Base-by-base conservation (phyloP, 2,329 filamentous ascomycete species). In the Diaporthe velutina region DNA sequence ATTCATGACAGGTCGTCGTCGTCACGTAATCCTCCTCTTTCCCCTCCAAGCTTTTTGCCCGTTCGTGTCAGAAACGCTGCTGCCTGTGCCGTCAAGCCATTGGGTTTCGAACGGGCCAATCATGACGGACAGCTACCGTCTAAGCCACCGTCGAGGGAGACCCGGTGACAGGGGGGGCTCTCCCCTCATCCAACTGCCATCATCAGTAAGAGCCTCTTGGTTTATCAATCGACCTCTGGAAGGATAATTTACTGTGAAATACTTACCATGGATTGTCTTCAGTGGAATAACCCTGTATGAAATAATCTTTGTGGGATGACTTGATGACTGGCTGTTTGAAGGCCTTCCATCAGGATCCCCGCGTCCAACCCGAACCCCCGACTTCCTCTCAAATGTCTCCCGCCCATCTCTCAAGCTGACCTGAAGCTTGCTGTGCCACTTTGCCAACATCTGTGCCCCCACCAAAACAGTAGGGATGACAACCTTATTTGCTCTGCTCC, bases 401-500 rank as follows among this genome's bases (percentile, higher is more conserved):
- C 28, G 10, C 9, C 38, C 42, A 5, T 48, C 48, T 45, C 12
- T 25, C 3, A 38, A 25, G 33, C 33, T 38, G 22, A 2, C 22
- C 40, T 45, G 30, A n/a, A n/a, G n/a, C 8, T 35, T 30, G 70
- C 57, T 48, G 55, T 57, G 35, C 52, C 42, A 40, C 38, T 58
- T 38, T 50, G 40, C 35, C 60, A 15, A 30, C 38, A 17, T 15
- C 38, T 54, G 10, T 13, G 45, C 15, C 61, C 64, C 73, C 66
- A 48, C 61, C 73, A 7, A 52, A 25, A 52, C 7, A 30, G 13
- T n/a, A 42, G 61, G 54, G 22, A 57, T 38, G 28, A 60, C 68
- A 74, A 55, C 52, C 71, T 71, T 50, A 75, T 75, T 78, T 75
- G 73, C 55, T 42, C 55, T 71, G 42, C 50, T 45, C 40, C 13